These are phyloP conservation scores for Aspergillus heteromorphus DNA, from an alignment of 495 filamentous ascomycete species.

Conservation along the genomic window DNA sequence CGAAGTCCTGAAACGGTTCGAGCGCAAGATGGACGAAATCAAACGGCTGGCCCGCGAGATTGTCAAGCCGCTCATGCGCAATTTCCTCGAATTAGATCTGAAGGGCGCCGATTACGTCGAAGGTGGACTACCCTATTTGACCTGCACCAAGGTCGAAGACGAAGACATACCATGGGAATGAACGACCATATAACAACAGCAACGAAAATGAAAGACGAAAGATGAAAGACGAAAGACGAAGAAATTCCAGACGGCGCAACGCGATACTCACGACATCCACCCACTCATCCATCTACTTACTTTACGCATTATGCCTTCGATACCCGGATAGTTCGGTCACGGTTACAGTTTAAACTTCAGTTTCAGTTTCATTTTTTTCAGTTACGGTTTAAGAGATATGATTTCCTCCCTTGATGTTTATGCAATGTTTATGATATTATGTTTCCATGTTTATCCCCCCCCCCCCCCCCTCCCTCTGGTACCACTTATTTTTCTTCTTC, in stretches of 20 bases:
- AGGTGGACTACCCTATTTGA: constrained; percentile 61
- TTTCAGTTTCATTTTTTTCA: no score
- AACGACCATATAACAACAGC: constrained; percentile 7
- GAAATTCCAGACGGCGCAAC: not conserved
- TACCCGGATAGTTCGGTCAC: no score
- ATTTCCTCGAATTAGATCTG: constrained; percentile 71
- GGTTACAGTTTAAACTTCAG: no score
- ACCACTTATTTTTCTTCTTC: not conserved
- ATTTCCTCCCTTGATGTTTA: no score
- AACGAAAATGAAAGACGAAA: no score
- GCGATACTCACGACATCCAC: constrained; percentile 1
- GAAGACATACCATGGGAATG: constrained; percentile 72
- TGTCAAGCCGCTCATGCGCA: constrained; percentile 81
- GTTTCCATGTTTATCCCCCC: no score
- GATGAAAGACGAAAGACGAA: no score
- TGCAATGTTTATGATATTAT: no score
- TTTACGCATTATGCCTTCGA: no score
- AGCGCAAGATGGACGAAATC: constrained; percentile 79
- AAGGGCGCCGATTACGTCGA: constrained; percentile 39
- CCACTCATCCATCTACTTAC: not conserved
- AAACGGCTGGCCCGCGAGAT: constrained; percentile 75
- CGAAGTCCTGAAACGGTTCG: constrained; percentile 74
- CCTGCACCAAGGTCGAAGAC: constrained; percentile 72
- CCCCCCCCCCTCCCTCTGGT: no score
- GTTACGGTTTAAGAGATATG: no score